A percentile compares a stretch with the other conserved stretches of the same genome.
phyloP scores from a whole-genome alignment of 1,139 yeast species.

The Debaryomyces sp. region DNA sequence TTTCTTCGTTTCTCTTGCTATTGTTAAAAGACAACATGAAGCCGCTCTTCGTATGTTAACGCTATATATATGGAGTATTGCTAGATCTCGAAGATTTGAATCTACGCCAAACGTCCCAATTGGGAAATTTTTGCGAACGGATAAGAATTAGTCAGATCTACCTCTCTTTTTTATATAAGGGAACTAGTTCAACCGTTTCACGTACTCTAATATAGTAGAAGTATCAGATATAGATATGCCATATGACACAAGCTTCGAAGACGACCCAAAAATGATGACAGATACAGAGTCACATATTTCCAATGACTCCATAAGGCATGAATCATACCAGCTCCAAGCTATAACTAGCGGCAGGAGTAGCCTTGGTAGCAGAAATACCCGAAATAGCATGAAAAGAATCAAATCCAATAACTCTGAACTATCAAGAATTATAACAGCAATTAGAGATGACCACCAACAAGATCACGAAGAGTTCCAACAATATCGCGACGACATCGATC shows the following conservation, averaged over 20 bases:
- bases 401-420: constrained; percentile 26
- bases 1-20: background rate
- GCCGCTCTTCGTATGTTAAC: background rate
- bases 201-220: background rate
- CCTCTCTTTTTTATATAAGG: background rate
- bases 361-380: background rate
- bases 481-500: constrained; percentile 21
- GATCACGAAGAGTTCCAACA: constrained; percentile 20
- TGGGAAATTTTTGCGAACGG: background rate
- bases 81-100: background rate
- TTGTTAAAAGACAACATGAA: background rate
- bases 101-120: background rate
- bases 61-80: background rate
- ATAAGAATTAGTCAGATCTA: background rate
- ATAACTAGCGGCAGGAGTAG: background rate
- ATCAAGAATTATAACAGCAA: constrained; percentile 33
- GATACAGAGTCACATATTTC: constrained; percentile 1
- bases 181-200: background rate
- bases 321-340: background rate
- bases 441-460: constrained; percentile 33
- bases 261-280: background rate
- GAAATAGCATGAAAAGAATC: constrained; percentile 1
- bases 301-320: background rate
- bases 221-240: background rate
- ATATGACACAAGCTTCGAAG: background rate